Base-by-base conservation (phyloP, 345 rosid genomes). In the Eucalyptus pauciflora region DNA sequence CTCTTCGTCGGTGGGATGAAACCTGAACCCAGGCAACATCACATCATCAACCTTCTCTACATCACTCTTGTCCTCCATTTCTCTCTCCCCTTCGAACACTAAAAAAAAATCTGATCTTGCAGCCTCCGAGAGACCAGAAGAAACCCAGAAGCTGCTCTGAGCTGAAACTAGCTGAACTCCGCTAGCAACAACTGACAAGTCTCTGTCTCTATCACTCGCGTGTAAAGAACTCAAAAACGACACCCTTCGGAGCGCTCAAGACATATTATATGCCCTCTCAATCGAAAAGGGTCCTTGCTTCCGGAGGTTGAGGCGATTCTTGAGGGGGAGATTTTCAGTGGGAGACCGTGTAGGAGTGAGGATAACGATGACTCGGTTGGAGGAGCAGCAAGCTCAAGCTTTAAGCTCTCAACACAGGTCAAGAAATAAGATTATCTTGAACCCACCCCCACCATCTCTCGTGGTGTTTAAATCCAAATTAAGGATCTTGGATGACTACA, bases 1-100 rank as follows among this genome's bases (percentile, higher is more conserved):
- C 90, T 97, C 99, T 85, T 97, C 99, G 85, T 97, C 99, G 1
- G 99, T 97, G 29, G 99, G 99, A 94, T 97, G 99, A 67, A 97
- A 97, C 64, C 99, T 92, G 90, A 97, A 97, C 46, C 99, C 99
- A 25, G 99, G 99, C 89, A 96, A 86, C 92, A 97, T 94, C 45
- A 92, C 94, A 60, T 96, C 99, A 88, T 97, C 97, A 58, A 89
- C 90, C 92, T 91, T 95, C 60, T 94, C 96, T 25, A 89, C 96
- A 87, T 91, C 91, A 86, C 92, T 91, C 90, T 93, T 95, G 49
- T 93, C 88, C 86, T 64, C 62, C 50, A 43, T 64, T n/a, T 33
- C 50, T 33, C 51, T 71, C 86, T 87, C 85, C 67, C 24, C 22
- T 24, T 58, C 48, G 9, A 52, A 58, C 49, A 17, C 79, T 16